Conservation (phyloP, 2,329 filamentous ascomycete genomes). For the Fusarium vanettenii region DNA sequence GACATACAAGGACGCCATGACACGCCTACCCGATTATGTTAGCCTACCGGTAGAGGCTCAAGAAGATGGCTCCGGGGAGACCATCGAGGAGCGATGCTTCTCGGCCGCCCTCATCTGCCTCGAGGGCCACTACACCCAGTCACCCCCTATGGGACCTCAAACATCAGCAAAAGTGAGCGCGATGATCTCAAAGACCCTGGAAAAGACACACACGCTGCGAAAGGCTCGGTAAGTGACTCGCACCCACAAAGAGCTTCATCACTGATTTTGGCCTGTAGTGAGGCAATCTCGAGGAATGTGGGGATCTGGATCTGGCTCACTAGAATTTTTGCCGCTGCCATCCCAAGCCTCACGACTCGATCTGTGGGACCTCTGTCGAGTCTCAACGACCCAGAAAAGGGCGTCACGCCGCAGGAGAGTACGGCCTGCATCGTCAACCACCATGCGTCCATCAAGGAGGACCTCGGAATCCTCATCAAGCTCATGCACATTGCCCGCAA, state of each 20-base stretch:
- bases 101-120: constrained; percentile 69
- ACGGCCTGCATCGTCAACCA: constrained; percentile 73
- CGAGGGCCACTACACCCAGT: constrained; percentile 69
- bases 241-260: background rate
- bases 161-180: constrained; percentile 66
- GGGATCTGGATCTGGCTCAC: constrained; percentile 75
- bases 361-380: constrained; percentile 68
- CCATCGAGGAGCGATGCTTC: constrained; percentile 74
- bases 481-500: constrained; percentile 75
- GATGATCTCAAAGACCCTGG: constrained; percentile 70
- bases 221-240: constrained; percentile 64
- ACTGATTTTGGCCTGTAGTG: constrained; percentile 53
- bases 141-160: constrained; percentile 67
- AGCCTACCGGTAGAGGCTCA: constrained; percentile 24
- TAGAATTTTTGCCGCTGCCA: constrained; percentile 69
- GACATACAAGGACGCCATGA: constrained; percentile 39
- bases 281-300: constrained; percentile 70
- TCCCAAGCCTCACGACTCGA: constrained; percentile 69
- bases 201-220: constrained; percentile 71
- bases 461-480: constrained; percentile 73
- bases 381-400: constrained; percentile 65
- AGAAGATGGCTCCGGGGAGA: constrained; percentile 50
- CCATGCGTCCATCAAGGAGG: constrained; percentile 69
- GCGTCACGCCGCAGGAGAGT: constrained; percentile 70
- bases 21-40: constrained; percentile 41